Conservation (phyloP, 139 green algal species). For the Tetradesmus obliquus region DNA sequence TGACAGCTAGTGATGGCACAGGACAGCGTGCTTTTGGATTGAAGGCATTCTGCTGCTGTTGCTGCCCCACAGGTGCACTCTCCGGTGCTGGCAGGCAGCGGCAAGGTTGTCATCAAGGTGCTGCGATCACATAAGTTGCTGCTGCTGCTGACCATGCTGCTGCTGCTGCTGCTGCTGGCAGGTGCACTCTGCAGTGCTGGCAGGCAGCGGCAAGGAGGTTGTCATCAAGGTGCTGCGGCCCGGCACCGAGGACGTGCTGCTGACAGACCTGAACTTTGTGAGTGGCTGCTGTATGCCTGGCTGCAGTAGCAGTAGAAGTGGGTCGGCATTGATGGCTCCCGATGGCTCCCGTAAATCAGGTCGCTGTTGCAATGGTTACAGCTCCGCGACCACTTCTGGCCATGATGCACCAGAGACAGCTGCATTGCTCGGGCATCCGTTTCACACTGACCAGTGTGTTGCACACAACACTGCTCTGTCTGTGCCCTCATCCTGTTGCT, state of each 20-base stretch:
- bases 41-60: neutral
- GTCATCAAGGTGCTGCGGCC: conserved; percentile 96
- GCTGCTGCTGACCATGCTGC: neutral
- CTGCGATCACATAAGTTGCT: neutral
- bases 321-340: too few relatives aligned
- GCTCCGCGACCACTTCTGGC: too few relatives aligned
- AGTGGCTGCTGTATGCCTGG: conserved; percentile 62
- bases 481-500: neutral
- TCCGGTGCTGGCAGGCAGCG: too few relatives aligned
- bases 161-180: conserved; percentile 43
- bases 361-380: too few relatives aligned
- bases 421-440: too few relatives aligned
- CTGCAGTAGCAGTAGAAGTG: neutral
- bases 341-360: too few relatives aligned
- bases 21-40: neutral
- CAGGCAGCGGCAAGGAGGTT: conserved; percentile 77
- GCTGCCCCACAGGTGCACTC: neutral
- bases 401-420: too few relatives aligned
- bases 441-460: too few relatives aligned
- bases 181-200: conserved; percentile 91
- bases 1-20: neutral
- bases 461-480: too few relatives aligned
- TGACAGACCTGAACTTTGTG: conserved; percentile 90
- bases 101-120: too few relatives aligned
- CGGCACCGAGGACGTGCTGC: conserved; percentile 92